Conservation (phyloP, 129 eudicot species). For the Ambrosia trifida region DNA sequence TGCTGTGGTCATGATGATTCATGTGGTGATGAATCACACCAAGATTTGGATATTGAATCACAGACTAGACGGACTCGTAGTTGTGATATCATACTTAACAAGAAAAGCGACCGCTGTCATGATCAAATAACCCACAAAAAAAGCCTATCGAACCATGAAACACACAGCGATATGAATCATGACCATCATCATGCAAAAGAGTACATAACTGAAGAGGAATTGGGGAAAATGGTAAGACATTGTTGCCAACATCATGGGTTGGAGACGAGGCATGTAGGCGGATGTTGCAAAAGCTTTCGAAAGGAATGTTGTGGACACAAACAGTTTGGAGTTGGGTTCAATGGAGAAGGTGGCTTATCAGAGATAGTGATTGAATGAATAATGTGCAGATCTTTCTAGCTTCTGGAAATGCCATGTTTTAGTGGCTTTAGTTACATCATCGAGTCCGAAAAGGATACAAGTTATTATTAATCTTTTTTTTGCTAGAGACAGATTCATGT, state of each 20-base stretch:
- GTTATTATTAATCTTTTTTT: conserved; percentile 30
- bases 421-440: conserved; percentile 17
- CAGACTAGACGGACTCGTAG: conserved; percentile 15
- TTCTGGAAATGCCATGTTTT: conserved; percentile 21
- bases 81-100: conserved; percentile 14
- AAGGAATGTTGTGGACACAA: conserved; percentile 57
- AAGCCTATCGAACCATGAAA: conserved; percentile 23
- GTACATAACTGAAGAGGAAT: conserved; percentile 35
- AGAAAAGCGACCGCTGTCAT: conserved; percentile 3
- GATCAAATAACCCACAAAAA: conserved; percentile 28
- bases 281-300: conserved; percentile 52
- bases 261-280: conserved; percentile 32
- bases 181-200: conserved; percentile 26
- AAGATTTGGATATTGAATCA: conserved; percentile 15
- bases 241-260: conserved; percentile 39
- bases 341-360: conserved; percentile 48
- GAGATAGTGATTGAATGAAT: conserved; percentile 67
- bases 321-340: conserved; percentile 25
- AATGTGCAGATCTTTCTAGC: conserved; percentile 11
- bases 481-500: conserved; percentile 26
- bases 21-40: not conserved
- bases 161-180: conserved; percentile 1
- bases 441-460: conserved; percentile 11
- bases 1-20: conserved; percentile 8
- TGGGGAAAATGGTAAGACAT: conserved; percentile 41